These are phyloP conservation scores for Plicaturopsis crispa DNA, from an alignment of 768 basidiomycete genomes.

Conservation along the genomic window DNA sequence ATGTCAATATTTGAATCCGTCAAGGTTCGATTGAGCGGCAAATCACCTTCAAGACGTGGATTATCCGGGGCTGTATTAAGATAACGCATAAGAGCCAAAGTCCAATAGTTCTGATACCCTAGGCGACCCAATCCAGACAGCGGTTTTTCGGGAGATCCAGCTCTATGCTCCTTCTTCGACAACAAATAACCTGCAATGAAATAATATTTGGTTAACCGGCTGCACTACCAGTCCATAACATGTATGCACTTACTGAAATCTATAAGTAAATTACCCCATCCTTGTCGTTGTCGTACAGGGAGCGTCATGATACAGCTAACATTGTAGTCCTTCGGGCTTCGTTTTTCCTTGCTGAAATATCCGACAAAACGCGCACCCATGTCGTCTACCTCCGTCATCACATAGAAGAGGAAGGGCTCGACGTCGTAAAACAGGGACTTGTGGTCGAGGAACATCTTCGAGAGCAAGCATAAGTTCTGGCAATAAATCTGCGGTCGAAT, in stretches of 20 bases:
- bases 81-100: conserved; percentile 77
- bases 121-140: conserved; percentile 87
- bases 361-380: conserved; percentile 91
- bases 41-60: conserved; percentile 72
- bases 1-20: too few relatives aligned
- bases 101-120: conserved; percentile 97
- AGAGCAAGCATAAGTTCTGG: conserved; percentile 94
- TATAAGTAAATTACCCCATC: conserved; percentile 95
- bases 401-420: conserved; percentile 98
- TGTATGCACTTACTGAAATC: conserved; percentile 98
- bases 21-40: too few relatives aligned
- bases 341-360: conserved; percentile 98
- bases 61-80: conserved; percentile 51
- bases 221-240: too few relatives aligned
- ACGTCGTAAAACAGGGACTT: conserved; percentile 99
- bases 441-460: conserved; percentile 99
- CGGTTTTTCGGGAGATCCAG: conserved; percentile 94
- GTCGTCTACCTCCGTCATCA: conserved; percentile 89
- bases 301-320: conserved; percentile 99
- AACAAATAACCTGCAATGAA: conserved; percentile 74
- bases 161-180: conserved; percentile 87
- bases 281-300: conserved; percentile 88
- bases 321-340: conserved; percentile 93
- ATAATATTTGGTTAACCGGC: conserved; percentile 7
- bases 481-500: conserved; percentile 74